Evolutionary conservation across 164 flowering plant genomes (phyloP).

Genomic region (Euptelea pleiosperma): DNA sequence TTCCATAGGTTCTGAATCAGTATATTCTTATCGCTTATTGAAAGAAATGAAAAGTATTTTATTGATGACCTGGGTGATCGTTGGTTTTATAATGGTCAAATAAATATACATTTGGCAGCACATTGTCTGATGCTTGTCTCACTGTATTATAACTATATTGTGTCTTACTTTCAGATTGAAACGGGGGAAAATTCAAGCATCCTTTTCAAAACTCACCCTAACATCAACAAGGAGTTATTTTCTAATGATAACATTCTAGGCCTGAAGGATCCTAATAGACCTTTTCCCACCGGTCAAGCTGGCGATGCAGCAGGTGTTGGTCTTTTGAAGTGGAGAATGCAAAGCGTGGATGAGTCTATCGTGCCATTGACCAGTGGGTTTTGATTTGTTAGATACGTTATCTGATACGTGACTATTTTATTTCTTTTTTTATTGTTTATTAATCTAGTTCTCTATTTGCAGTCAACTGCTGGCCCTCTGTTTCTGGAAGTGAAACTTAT

Average conservation of each 20-base stretch:
- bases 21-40: too few species aligned
- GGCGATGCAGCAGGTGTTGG: constrained; percentile 86
- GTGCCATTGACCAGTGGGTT: constrained; percentile 85
- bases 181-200: constrained; percentile 65
- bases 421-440: constrained; percentile 2
- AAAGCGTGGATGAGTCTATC: constrained; percentile 73
- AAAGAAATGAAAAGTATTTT: too few species aligned
- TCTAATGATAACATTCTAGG: constrained; percentile 82
- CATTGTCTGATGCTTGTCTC: constrained; percentile 2
- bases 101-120: neutral
- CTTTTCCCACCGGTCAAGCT: constrained; percentile 77
- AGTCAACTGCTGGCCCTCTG: constrained; percentile 99
- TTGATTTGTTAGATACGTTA: neutral
- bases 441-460: constrained; percentile 23
- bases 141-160: neutral
- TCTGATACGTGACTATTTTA: constrained; percentile 4
- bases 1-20: too few species aligned
- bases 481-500: constrained; percentile 90
- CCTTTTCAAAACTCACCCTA: constrained; percentile 91
- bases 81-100: neutral
- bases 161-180: constrained; percentile 59
- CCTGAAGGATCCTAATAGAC: constrained; percentile 82
- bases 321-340: constrained; percentile 97
- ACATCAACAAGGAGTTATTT: constrained; percentile 92
- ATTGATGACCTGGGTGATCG: neutral